Evolutionary conservation across 441 rosid genomes (phyloP).

Genomic region (Syzygium syzygioides): DNA sequence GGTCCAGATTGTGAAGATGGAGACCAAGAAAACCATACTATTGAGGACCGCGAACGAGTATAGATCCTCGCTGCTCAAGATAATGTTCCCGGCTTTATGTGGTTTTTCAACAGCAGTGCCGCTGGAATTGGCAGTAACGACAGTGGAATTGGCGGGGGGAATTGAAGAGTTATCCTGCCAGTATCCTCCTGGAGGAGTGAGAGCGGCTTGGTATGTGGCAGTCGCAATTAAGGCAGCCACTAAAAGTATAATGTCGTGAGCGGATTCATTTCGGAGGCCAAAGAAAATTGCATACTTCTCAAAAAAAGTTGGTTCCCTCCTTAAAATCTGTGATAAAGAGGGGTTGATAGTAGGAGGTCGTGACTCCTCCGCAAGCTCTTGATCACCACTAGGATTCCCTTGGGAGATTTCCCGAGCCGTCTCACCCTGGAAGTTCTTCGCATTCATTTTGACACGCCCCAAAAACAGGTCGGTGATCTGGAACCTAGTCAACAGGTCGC

Average conservation of each 20-base stretch:
- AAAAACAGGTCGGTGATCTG: fast-evolving
- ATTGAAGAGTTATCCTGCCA: not conserved
- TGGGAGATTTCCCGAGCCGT: not conserved
- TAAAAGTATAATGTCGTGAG: not conserved
- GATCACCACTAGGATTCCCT: not conserved
- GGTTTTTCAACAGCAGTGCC: not conserved
- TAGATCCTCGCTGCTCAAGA: fast-evolving
- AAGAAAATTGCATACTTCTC: too few species aligned
- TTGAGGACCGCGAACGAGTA: fast-evolving
- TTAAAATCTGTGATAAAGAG: too few species aligned
- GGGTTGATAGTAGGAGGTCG: not conserved
- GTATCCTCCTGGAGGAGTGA: not conserved
- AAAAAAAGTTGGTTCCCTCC: too few species aligned
- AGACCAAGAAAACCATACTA: not conserved
- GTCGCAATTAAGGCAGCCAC: not conserved
- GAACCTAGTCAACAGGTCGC: fast-evolving
- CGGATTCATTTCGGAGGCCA: not conserved
- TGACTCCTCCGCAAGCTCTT: fast-evolving
- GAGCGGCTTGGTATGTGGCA: not conserved
- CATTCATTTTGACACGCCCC: fast-evolving
- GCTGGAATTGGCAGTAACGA: not conserved
- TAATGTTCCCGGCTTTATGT: not conserved
- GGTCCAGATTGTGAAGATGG: not conserved
- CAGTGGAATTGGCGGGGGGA: not conserved
- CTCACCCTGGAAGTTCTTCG: not conserved